Evolutionary conservation across 2,329 filamentous ascomycete genomes (phyloP), one percentile per base, ranked within the genome.

Genomic region (Fonsecaea nubica): DNA sequence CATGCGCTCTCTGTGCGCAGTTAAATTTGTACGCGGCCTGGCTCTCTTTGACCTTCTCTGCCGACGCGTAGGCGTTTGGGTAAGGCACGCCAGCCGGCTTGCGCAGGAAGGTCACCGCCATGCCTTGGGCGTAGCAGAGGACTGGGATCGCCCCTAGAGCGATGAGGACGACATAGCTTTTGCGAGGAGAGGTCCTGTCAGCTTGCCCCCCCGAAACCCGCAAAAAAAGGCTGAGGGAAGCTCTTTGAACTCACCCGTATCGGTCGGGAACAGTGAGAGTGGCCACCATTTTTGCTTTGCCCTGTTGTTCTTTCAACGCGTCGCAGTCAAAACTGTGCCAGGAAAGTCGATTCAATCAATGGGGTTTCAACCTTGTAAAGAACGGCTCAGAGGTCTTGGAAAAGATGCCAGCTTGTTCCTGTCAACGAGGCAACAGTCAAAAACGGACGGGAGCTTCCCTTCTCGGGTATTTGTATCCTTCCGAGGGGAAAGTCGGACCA

Each of bases 1-100:
- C 79, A 79, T 87, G 85, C 18, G 84, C 82, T 70, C 85, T 80
- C 72, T 87, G 84, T 30, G 84, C 85, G 77, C 81, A 83, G 74
- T 84, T 83, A 76, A 83, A 84, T 63, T 80, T 74, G 65, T 83
- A 76, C 35, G 81, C 80, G 56, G 76, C 77, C 67, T 76, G 78
- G 78, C 82, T 78, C 74, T 77, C 72, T 71, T 80, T 81, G 75
- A 85, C 80, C 75, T 87, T 82, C 66, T 85, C 81, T 57, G 80
- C 76, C 25, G 84, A 84, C 35, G 87, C 87, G 77, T 87, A 88
- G 74, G 80, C 77, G 77, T 85, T 84, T 13, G 87, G 87, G 76
- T 88, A 88, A 15, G 80, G 79, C 67, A 88, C 78, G 50, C 82
- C 79, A 68, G 86, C 85, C 3, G 76, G 72, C 71, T 82, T 83